A percentile compares a stretch with the other conserved stretches of the same genome.
Conservation (phyloP, 495 filamentous ascomycete genomes). For the Hypoxylon rickii region DNA sequence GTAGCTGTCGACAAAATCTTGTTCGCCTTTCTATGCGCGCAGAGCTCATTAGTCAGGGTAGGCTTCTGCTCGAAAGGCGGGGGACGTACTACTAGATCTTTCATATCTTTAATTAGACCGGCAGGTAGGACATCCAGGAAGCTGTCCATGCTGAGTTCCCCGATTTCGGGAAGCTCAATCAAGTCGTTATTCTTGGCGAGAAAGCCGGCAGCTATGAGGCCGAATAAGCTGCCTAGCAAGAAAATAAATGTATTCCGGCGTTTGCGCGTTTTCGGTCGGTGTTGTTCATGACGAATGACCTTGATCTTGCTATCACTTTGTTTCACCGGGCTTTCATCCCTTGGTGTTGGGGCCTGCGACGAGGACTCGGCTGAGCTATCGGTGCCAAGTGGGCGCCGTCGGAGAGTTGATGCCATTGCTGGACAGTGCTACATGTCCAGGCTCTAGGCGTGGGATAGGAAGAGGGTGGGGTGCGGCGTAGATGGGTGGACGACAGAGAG, state of each 20-base stretch:
- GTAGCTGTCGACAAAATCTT: constrained; percentile 79
- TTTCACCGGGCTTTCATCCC: constrained; percentile 52
- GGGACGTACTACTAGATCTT: constrained; percentile 72
- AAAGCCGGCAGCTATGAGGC: constrained; percentile 77
- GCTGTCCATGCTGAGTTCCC: constrained; percentile 81
- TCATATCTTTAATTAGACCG: constrained; percentile 79
- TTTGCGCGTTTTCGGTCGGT: constrained; percentile 58
- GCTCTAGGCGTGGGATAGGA: constrained; percentile 11
- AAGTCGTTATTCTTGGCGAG: constrained; percentile 85
- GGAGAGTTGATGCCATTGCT: constrained; percentile 52
- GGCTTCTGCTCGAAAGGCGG: neutral
- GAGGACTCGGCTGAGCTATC: constrained; percentile 41
- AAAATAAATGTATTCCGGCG: constrained; percentile 81
- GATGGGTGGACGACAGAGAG: neutral
- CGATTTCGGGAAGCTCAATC: constrained; percentile 77
- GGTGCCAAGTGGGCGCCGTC: constrained; percentile 50
- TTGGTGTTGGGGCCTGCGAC: constrained; percentile 32
- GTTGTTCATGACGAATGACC: constrained; percentile 48
- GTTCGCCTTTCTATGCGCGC: constrained; percentile 69
- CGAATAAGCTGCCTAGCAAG: constrained; percentile 79
- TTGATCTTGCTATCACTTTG: constrained; percentile 49
- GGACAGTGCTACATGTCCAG: constrained; percentile 28
- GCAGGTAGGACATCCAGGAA: constrained; percentile 83
- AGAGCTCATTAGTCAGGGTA: constrained; percentile 20
- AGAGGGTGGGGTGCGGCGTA: neutral